Percentiles rank a stretch among this genome's conserved stretches.
These are phyloP conservation scores for Fusarium sp. DNA, from an alignment of 2,329 filamentous ascomycete genomes.

Conservation along the genomic window DNA sequence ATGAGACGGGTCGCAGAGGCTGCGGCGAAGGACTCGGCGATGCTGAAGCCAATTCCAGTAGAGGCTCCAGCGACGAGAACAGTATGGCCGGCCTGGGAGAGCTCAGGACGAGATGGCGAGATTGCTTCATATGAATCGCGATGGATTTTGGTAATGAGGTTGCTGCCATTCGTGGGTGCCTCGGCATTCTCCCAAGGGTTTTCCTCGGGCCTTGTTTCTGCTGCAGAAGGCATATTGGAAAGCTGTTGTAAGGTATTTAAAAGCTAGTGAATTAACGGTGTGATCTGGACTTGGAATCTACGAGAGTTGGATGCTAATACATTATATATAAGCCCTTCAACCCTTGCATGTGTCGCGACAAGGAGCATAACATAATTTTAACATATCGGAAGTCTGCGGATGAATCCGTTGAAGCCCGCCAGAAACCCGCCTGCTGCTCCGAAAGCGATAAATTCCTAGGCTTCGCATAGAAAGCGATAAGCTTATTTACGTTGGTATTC, in stretches of 20 bases:
- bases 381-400: background rate
- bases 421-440: background rate
- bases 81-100: conserved; percentile 51
- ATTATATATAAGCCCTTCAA: background rate
- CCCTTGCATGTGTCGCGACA: rapidly evolving
- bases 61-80: conserved; percentile 11
- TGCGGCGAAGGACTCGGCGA: conserved; percentile 60
- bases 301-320: rapidly evolving
- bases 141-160: background rate
- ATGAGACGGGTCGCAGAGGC: conserved; percentile 53
- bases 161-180: background rate
- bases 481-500: background rate
- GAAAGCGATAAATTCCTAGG: background rate
- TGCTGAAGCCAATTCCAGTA: conserved; percentile 15
- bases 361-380: no score
- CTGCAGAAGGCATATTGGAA: background rate
- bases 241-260: background rate
- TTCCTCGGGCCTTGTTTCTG: background rate
- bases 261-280: rapidly evolving
- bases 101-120: conserved; percentile 49
- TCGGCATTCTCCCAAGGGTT: background rate
- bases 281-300: rapidly evolving
- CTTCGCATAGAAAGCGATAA: background rate
- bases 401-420: background rate
- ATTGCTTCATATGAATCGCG: conserved; percentile 49